These are phyloP conservation scores for Pleurozium schreberi DNA, from an alignment of 225 moss, liverwort and hornwort genomes.

Conservation along the genomic window DNA sequence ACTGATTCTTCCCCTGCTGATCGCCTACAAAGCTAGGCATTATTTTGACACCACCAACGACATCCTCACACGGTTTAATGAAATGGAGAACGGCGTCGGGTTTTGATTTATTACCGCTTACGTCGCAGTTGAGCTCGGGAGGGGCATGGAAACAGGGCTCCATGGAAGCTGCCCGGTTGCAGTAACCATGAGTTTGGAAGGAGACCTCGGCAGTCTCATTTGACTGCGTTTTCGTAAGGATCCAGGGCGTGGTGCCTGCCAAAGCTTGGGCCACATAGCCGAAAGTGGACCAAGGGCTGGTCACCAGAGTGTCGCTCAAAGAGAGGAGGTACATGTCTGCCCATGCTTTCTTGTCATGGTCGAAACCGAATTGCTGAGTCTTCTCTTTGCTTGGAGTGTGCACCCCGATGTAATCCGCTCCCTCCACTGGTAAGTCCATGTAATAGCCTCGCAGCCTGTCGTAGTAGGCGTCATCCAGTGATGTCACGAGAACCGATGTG, in stretches of 20 bases:
- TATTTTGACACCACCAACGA: constrained; percentile 54
- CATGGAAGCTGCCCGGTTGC: constrained; percentile 37
- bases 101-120: constrained; percentile 5
- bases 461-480: constrained; percentile 44
- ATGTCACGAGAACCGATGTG: constrained; percentile 47
- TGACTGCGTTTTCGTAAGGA: constrained; percentile 29
- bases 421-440: constrained; percentile 26
- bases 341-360: constrained; percentile 73
- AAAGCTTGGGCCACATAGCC: constrained; percentile 76
- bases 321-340: constrained; percentile 76
- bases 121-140: constrained; percentile 33
- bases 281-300: constrained; percentile 82
- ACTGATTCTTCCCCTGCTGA: not conserved
- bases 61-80: constrained; percentile 60
- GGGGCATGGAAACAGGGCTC: constrained; percentile 76
- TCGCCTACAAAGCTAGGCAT: not conserved
- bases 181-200: constrained; percentile 29
- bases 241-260: constrained; percentile 56
- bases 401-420: constrained; percentile 45
- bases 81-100: constrained; percentile 30
- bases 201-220: constrained; percentile 24
- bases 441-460: constrained; percentile 56
- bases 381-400: constrained; percentile 66
- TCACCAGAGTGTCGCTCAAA: constrained; percentile 57
- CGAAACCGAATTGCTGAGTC: constrained; percentile 40